phyloP scores from a whole-genome alignment of 345 rosid species.

The Durio zibethinus region DNA sequence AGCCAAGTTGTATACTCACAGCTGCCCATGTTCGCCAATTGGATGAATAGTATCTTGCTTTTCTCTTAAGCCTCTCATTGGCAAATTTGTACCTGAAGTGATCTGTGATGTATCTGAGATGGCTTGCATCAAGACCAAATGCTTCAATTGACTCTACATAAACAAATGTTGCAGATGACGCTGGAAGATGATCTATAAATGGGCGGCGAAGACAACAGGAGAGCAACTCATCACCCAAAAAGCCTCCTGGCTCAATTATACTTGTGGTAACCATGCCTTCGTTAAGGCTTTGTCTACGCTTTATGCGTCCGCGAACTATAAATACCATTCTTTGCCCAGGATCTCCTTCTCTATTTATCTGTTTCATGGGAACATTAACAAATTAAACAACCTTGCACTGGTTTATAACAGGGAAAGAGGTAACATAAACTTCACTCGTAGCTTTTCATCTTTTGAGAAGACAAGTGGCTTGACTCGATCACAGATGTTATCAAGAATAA shows the following conservation, averaged over 20 bases:
- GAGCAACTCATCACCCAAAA: conserved; percentile 59
- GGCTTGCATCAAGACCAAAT: conserved; percentile 41
- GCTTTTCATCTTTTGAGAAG: conserved; percentile 60
- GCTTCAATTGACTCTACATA: conserved; percentile 49
- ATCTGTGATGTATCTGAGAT: conserved; percentile 48
- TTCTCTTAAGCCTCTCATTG: conserved; percentile 43
- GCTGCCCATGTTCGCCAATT: conserved; percentile 74
- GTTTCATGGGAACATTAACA: neutral
- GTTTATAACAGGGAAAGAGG: neutral
- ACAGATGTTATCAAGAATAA: conserved; percentile 56
- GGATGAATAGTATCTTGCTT: conserved; percentile 55
- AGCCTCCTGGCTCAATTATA: conserved; percentile 49
- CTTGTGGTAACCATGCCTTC: conserved; percentile 46
- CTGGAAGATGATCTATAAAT: conserved; percentile 46
- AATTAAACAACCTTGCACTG: neutral
- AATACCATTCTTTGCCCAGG: conserved; percentile 57
- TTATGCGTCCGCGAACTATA: conserved; percentile 40
- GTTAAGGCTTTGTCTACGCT: conserved; percentile 47
- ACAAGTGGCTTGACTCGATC: conserved; percentile 53
- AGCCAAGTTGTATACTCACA: conserved; percentile 56
- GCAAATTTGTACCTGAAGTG: conserved; percentile 59
- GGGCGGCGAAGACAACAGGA: conserved; percentile 65
- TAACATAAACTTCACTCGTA: neutral
- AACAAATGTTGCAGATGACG: conserved; percentile 53
- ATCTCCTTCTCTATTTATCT: conserved; percentile 66